These are phyloP conservation scores for Cenococcum geophilum DNA, from an alignment of 495 filamentous ascomycete genomes.

Conservation along the genomic window DNA sequence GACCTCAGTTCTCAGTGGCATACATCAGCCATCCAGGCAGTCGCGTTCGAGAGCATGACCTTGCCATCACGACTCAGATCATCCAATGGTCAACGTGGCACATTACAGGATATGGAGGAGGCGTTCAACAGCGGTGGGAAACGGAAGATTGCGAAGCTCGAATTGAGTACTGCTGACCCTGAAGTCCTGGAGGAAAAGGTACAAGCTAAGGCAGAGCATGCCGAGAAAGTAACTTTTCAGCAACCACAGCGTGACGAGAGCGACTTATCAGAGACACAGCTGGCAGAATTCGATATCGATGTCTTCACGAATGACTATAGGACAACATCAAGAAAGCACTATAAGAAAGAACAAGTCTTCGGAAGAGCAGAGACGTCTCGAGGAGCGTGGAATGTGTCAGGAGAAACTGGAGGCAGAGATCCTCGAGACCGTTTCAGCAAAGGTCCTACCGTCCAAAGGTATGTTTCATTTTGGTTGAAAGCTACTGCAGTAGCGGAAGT, in stretches of 20 bases:
- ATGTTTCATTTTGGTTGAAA: conserved; percentile 13
- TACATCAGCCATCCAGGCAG: conserved; percentile 66
- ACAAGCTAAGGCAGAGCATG: conserved; percentile 17
- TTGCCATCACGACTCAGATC: conserved; percentile 67
- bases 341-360: conserved; percentile 31
- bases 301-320: conserved; percentile 23
- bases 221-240: conserved; percentile 24
- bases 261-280: conserved; percentile 12
- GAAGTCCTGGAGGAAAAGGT: conserved; percentile 24
- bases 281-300: conserved; percentile 26
- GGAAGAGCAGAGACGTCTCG: conserved; percentile 28
- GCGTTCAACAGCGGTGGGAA: conserved; percentile 69
- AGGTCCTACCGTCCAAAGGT: conserved; percentile 28
- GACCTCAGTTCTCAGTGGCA: conserved; percentile 72
- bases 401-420: conserved; percentile 19
- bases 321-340: background rate
- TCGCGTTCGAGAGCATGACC: conserved; percentile 72
- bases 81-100: conserved; percentile 43
- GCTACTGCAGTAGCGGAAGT: background rate
- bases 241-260: conserved; percentile 10
- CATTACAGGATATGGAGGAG: conserved; percentile 59
- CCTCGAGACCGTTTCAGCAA: conserved; percentile 23
- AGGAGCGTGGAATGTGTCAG: conserved; percentile 27
- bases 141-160: conserved; percentile 72
- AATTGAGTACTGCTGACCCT: conserved; percentile 45